A percentile compares a stretch with the other conserved stretches of the same genome.
Conservation (phyloP, 768 basidiomycete genomes). For the Rhodosporidiobolus odoratus region DNA sequence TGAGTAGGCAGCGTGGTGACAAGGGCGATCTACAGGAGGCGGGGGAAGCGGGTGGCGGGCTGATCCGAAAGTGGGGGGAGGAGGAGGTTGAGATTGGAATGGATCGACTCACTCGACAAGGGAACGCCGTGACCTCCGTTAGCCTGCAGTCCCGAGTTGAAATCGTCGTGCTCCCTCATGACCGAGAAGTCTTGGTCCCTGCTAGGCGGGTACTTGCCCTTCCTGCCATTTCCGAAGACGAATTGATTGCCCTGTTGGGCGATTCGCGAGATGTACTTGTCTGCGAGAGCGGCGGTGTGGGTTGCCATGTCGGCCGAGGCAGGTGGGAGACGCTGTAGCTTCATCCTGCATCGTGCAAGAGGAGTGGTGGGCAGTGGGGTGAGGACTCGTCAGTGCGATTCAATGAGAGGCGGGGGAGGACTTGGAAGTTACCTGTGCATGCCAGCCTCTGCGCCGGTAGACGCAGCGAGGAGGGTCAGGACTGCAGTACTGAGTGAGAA, state of each 20-base stretch:
- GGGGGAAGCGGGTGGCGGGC: neutral
- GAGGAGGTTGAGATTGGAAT: too few species aligned
- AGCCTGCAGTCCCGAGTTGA: conserved; percentile 46
- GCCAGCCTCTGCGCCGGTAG: conserved; percentile 45
- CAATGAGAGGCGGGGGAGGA: neutral
- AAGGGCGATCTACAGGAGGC: neutral
- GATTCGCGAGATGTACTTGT: conserved; percentile 85
- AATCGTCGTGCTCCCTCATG: conserved; percentile 61
- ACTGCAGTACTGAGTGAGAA: conserved; percentile 12
- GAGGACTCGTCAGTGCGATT: neutral
- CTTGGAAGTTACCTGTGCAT: conserved; percentile 45
- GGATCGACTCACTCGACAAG: conserved; percentile 70
- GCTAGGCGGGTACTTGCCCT: conserved; percentile 55
- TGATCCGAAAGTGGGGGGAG: conserved; percentile 1
- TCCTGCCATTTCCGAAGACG: conserved; percentile 48
- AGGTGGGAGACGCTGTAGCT: conserved; percentile 73
- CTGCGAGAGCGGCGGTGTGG: conserved; percentile 69
- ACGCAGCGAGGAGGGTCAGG: conserved; percentile 35
- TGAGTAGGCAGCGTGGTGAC: neutral
- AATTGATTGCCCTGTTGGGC: conserved; percentile 62
- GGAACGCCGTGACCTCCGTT: conserved; percentile 81
- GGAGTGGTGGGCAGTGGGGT: neutral
- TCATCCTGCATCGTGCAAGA: conserved; percentile 58
- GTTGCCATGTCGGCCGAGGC: conserved; percentile 55
- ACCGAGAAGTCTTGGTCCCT: conserved; percentile 29